Evolutionary conservation across 148 eudicot genomes (phyloP), one percentile per base, ranked within the genome.

Genomic region (Spergularia marina): DNA sequence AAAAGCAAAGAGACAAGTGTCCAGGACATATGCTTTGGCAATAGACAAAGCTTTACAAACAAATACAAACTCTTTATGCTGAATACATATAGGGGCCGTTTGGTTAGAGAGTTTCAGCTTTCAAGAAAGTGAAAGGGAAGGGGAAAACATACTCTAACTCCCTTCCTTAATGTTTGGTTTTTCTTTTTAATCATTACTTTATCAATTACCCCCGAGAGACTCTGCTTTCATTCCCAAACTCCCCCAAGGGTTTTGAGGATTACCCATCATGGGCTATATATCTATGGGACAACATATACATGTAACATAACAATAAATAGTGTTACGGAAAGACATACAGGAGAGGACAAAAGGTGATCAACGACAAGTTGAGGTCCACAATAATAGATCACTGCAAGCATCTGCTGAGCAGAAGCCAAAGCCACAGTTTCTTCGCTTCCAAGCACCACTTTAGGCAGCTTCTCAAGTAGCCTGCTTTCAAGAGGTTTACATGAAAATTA

Each of bases 291-390:
- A 17, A 17, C 60, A 69, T 71, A 67, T 36, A 36, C 71, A 58
- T 21, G 40, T 20, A 59, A 52, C 69, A 7, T 69, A 16, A 60
- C 11, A 52, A 58, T 12, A 53, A 64, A 20, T 73, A 63, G 63
- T 60, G 61, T 66, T 58, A 61, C 34, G 68, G 15, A 70, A 62
- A 68, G 18, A 84, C 96, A 76, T 91, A 91, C 98, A 77, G 97
- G 96, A 76, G 97, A 90, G 60, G 81, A 85, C 53, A 88, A 81
- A 77, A 94, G 86, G 79, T 87, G 88, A 81, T 86, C 86, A 47
- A 83, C 81, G 72, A 91, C 88, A 75, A 94, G 86, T 77, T 81
- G 86, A 71, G 98, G 98, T 68, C 98, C 98, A 61, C 93, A 88
- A 83, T 87, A 87, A 82, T 89, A 94, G 40, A 92, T 85, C 61